These are phyloP conservation scores for Trametes maxima DNA, from an alignment of 768 basidiomycete species.

Conservation along the genomic window DNA sequence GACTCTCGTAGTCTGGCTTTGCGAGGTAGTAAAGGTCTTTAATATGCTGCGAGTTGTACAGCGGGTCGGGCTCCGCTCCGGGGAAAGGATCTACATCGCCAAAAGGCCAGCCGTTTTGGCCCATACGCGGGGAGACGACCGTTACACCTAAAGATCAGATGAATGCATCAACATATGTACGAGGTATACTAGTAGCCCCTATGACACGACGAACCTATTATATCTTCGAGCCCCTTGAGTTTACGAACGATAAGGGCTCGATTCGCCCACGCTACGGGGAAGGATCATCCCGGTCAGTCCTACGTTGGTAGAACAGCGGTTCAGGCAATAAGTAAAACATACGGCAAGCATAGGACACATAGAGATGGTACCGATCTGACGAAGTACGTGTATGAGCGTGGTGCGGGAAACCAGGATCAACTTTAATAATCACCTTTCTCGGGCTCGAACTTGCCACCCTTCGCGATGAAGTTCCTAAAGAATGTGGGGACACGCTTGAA, in stretches of 20 bases:
- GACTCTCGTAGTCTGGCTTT: too few relatives aligned
- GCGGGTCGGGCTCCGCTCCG: slow-evolving; percentile 73
- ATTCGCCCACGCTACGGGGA: slow-evolving; percentile 81
- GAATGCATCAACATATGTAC: not conserved
- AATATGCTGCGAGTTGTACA: slow-evolving; percentile 45
- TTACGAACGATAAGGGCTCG: slow-evolving; percentile 86
- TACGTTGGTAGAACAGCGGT: too few relatives aligned
- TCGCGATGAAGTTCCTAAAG: slow-evolving; percentile 58
- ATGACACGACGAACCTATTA: slow-evolving; percentile 61
- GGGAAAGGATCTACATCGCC: slow-evolving; percentile 67
- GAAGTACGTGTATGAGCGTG: not conserved
- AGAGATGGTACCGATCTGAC: slow-evolving; percentile 87
- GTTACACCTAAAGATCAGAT: slow-evolving; percentile 57
- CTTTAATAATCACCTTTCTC: slow-evolving; percentile 58
- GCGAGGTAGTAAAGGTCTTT: too few relatives aligned
- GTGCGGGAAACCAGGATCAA: not conserved
- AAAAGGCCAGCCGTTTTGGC: slow-evolving; percentile 85
- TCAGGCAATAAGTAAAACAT: slow-evolving; percentile 37
- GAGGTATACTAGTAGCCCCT: not conserved
- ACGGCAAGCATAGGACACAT: slow-evolving; percentile 88
- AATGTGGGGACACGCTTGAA: slow-evolving; percentile 59
- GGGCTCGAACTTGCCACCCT: slow-evolving; percentile 65
- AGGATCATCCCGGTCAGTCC: not conserved
- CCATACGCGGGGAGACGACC: slow-evolving; percentile 87
- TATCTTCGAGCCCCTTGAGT: slow-evolving; percentile 87